phyloP scores from a whole-genome alignment of 1,139 yeast species.

The Pichia kudriavzevii region DNA sequence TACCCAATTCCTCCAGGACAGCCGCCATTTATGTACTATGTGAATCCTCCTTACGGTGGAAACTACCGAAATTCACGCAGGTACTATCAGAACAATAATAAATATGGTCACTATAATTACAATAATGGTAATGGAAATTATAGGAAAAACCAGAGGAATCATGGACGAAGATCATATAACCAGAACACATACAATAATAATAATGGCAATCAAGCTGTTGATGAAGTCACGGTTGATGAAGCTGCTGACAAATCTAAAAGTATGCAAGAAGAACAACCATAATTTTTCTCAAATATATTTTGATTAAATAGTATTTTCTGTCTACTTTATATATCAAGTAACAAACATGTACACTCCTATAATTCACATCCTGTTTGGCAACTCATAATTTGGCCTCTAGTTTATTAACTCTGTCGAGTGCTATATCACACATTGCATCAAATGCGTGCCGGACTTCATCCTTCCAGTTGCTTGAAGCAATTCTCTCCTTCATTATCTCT shows the following conservation, averaged over 20 bases:
- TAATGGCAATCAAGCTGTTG: slow-evolving; percentile 1
- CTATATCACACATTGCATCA: slow-evolving; percentile 86
- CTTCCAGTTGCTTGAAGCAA: slow-evolving; percentile 43
- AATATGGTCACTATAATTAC: slow-evolving; percentile 3
- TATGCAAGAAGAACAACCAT: no score
- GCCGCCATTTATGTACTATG: slow-evolving; percentile 10
- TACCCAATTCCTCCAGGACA: slow-evolving; percentile 1
- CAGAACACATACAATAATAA: no score
- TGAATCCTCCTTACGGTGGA: no score
- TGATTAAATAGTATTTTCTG: no score
- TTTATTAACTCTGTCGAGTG: slow-evolving; percentile 64
- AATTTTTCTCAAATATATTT: no score
- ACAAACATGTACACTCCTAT: not conserved
- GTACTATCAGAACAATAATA: slow-evolving; percentile 2
- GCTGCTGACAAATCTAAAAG: no score
- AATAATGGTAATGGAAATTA: slow-evolving; percentile 2
- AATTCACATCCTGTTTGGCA: not conserved
- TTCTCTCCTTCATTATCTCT: slow-evolving; percentile 56
- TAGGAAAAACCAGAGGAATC: not conserved
- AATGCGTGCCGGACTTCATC: slow-evolving; percentile 61
- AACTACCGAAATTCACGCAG: slow-evolving; percentile 9
- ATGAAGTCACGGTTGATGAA: no score
- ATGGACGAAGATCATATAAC: slow-evolving; percentile 1
- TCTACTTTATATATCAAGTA: not conserved
- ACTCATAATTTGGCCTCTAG: slow-evolving; percentile 29